Base-by-base conservation (phyloP, 805 yeast species). In the Hermanozyma aechmeae region DNA sequence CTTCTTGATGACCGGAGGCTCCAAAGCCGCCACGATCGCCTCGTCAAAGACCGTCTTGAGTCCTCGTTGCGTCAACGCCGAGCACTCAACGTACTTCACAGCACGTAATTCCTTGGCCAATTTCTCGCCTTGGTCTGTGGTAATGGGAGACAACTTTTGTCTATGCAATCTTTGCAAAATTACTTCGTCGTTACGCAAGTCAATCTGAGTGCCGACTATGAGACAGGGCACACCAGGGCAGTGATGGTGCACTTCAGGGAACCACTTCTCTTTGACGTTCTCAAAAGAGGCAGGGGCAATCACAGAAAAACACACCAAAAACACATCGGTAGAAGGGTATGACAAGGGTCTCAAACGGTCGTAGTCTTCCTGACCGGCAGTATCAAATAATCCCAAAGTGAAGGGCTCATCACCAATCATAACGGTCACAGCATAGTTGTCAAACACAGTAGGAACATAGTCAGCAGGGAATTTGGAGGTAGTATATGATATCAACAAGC, bases 361-460 rank as follows among this genome's bases (percentile, higher is more conserved):
- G 58, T 92, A 89, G 68, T 89, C 98, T 72, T 89, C 98, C 68
- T 89, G 98, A 29, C 98, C 98, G 16, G 98, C 98, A 20, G 98
- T 89, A 65, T 89, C 98, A 51, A 92, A 89, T 37, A 89, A 67
- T n/a, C 97, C 96, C 48, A 89, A 72, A 12, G 96, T 92, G 56
- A 84, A 87, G 27, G 98, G 97, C 60, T 87, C 97, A 54, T 92
- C 97, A 29, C 96, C 98, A 50, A 89, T 89, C 78, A 84, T 83
- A 28, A 84, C 94, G 2, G 94, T 84, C 23, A 84, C 95, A 8
- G 95, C 95, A 53, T 84, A 84, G 61, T 86, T 86, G 54, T 87
- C 96, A 50, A 89, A 86, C 25, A 89, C 97, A n/a, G 98, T 89
- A 38, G 97, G 98, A 33, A 89, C 96, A 54, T 89, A 89, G 61